Conservation (phyloP, 1,139 yeast genomes). For the Geotrichum citri-aurantii region DNA sequence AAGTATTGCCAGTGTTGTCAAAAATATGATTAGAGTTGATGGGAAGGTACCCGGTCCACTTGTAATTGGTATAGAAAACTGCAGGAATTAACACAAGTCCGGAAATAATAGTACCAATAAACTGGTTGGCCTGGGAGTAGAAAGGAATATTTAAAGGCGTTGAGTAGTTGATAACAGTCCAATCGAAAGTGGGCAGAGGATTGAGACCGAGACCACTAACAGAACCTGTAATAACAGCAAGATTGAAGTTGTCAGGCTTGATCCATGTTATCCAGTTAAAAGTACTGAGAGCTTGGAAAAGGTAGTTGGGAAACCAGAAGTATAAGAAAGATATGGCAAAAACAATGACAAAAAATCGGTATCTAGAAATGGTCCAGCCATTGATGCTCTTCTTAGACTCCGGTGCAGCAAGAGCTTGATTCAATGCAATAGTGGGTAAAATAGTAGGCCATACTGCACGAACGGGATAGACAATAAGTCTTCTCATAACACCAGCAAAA, state of each 20-base stretch:
- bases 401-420: constrained; percentile 18
- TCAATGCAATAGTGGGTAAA: constrained; percentile 35
- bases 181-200: constrained; percentile 46
- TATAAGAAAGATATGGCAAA: constrained; percentile 42
- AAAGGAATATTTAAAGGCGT: constrained; percentile 42
- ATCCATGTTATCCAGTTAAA: constrained; percentile 63
- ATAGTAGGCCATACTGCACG: constrained; percentile 50
- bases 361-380: constrained; percentile 48
- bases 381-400: constrained; percentile 24
- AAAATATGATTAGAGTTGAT: constrained; percentile 46
- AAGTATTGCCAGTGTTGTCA: constrained; percentile 45
- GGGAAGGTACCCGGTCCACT: constrained; percentile 50
- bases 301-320: constrained; percentile 51
- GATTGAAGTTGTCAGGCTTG: constrained; percentile 46
- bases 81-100: constrained; percentile 41
- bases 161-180: constrained; percentile 41
- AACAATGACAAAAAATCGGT: constrained; percentile 40
- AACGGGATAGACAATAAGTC: constrained; percentile 47
- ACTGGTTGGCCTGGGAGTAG: constrained; percentile 41
- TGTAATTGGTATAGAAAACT: constrained; percentile 47
- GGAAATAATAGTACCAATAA: constrained; percentile 41
- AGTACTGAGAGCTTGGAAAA: constrained; percentile 46
- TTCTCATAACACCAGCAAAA: constrained; percentile 50
- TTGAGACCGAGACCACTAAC: constrained; percentile 48
- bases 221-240: constrained; percentile 51